Percentiles rank a stretch among this genome's conserved stretches.
phyloP scores from a whole-genome alignment of 192 early-diverging fungal species.

The Helicostylum pulchrum region DNA sequence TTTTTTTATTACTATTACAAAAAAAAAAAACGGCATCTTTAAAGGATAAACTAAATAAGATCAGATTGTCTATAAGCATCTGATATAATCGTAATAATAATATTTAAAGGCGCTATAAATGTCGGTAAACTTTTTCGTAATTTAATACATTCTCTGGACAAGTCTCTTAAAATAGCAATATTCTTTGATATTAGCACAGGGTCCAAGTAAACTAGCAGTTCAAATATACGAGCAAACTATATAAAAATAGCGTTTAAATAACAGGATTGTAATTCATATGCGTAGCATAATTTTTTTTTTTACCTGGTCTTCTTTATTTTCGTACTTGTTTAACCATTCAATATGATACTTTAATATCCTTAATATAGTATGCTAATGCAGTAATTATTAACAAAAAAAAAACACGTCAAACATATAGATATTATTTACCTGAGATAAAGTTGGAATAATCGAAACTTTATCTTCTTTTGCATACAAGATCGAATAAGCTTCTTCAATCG shows the following conservation, averaged over 20 bases:
- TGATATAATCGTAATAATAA: conserved; percentile 45
- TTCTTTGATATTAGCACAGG: conserved; percentile 41
- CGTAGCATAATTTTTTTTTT: neutral
- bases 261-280: too few relatives aligned
- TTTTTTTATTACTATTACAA: too few relatives aligned
- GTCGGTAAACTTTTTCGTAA: conserved; percentile 32
- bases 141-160: conserved; percentile 39
- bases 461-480: neutral
- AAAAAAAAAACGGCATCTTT: too few relatives aligned
- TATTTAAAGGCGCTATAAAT: conserved; percentile 38
- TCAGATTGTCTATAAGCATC: conserved; percentile 39
- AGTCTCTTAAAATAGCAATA: conserved; percentile 34
- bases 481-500: neutral
- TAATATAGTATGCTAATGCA: conserved; percentile 11
- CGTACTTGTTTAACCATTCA: conserved; percentile 7
- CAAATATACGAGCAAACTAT: conserved; percentile 42
- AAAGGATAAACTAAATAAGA: conserved; percentile 11
- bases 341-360: conserved; percentile 2
- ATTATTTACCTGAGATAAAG: conserved; percentile 6
- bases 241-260: too few relatives aligned
- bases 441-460: neutral
- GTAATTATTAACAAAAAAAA: neutral
- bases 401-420: neutral
- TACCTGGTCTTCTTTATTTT: conserved; percentile 5
- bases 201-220: conserved; percentile 41